A percentile compares a stretch with the other conserved stretches of the same genome.
phyloP scores from a whole-genome alignment of 148 eudicot species.

The Camellia sinensis region DNA sequence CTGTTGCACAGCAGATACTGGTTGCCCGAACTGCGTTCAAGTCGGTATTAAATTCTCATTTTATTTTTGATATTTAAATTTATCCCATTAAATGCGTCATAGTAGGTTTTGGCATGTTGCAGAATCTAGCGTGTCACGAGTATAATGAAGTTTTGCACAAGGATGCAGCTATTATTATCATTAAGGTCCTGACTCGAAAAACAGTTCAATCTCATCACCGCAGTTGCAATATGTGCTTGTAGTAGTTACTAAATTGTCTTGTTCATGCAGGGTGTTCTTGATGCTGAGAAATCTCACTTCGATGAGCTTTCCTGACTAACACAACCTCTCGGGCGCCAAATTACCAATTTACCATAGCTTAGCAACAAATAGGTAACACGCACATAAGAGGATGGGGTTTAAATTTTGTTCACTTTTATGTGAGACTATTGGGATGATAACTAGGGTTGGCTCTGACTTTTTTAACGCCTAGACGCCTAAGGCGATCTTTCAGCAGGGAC shows the following conservation, averaged over 20 bases:
- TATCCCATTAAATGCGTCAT: not conserved
- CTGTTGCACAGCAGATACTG: conserved; percentile 62
- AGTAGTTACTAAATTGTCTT: conserved; percentile 8
- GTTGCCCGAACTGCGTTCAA: conserved; percentile 92
- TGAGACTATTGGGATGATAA: too few species aligned
- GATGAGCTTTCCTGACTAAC: conserved; percentile 3
- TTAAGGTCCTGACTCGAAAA: conserved; percentile 48
- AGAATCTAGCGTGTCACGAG: conserved; percentile 78
- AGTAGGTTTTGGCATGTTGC: conserved; percentile 14
- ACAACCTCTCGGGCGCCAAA: not conserved
- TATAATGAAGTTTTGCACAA: conserved; percentile 92
- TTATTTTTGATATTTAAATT: not conserved
- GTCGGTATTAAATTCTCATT: conserved; percentile 30
- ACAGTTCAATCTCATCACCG: not conserved
- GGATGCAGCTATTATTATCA: conserved; percentile 82
- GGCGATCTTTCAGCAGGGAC: too few species aligned
- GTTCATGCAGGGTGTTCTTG: conserved; percentile 45
- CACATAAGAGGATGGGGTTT: not conserved
- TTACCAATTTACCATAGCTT: not conserved
- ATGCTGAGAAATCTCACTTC: conserved; percentile 31
- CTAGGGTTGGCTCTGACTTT: too few species aligned
- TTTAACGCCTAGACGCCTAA: too few species aligned
- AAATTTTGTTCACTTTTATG: not conserved
- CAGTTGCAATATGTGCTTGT: not conserved
- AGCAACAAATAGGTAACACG: not conserved